A percentile compares a stretch with the other conserved stretches of the same genome.
These are phyloP conservation scores for Dipodascopsis tothii DNA, from an alignment of 805 yeast genomes.

Conservation along the genomic window DNA sequence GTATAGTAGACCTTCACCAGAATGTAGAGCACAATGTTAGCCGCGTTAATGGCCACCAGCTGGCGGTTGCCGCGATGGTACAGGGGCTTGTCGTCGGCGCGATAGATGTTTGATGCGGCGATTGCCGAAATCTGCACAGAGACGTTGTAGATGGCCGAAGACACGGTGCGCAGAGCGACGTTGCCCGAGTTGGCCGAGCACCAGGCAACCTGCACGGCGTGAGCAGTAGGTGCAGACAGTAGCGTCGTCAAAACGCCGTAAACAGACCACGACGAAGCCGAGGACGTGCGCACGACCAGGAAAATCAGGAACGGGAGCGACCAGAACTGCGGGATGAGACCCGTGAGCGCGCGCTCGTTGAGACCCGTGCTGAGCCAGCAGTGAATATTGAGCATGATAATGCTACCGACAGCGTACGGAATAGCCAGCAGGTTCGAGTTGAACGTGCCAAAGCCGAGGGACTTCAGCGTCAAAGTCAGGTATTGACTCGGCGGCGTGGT, in stretches of 20 bases:
- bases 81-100: conserved; percentile 49
- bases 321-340: conserved; percentile 16
- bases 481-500: conserved; percentile 36
- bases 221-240: conserved; percentile 43
- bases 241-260: conserved; percentile 26
- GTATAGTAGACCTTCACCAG: conserved; percentile 32
- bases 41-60: conserved; percentile 28
- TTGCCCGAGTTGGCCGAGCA: conserved; percentile 56
- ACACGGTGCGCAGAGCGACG: conserved; percentile 56
- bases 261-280: conserved; percentile 19
- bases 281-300: conserved; percentile 24
- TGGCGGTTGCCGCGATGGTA: conserved; percentile 50
- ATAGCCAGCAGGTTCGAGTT: conserved; percentile 46
- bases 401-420: conserved; percentile 36
- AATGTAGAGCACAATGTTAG: conserved; percentile 25
- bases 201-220: conserved; percentile 53
- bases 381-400: conserved; percentile 26
- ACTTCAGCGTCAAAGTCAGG: conserved; percentile 43
- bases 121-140: conserved; percentile 54
- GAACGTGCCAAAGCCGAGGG: conserved; percentile 47
- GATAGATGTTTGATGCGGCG: conserved; percentile 49
- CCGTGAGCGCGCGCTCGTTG: conserved; percentile 10
- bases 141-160: conserved; percentile 60
- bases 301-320: conserved; percentile 13
- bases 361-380: conserved; percentile 8